These are phyloP conservation scores for Tetrapisispora nanseiensis DNA, from an alignment of 805 yeast genomes.

Conservation along the genomic window DNA sequence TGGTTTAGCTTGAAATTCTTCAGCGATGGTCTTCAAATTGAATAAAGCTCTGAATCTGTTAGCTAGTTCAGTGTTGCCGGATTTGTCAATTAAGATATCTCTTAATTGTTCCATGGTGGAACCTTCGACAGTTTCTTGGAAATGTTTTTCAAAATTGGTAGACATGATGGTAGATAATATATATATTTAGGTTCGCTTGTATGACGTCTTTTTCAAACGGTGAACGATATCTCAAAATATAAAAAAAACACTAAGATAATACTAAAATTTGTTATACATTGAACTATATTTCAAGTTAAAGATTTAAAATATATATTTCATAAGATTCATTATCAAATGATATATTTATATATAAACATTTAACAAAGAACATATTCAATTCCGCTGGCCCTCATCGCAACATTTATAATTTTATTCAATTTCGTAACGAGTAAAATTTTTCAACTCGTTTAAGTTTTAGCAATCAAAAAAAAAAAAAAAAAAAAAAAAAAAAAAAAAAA, in stretches of 20 bases:
- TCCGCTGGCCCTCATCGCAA: not conserved
- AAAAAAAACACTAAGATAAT: too few relatives aligned
- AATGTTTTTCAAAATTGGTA: constrained; percentile 30
- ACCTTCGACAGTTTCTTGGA: constrained; percentile 30
- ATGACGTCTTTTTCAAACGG: too few relatives aligned
- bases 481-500: not conserved
- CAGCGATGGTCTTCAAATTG: constrained; percentile 78
- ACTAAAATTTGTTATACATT: not conserved
- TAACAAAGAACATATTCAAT: not conserved
- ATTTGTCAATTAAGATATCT: constrained; percentile 54
- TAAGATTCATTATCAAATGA: not conserved
- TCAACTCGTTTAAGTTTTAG: not conserved
- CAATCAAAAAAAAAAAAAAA: not conserved
- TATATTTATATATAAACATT: not conserved
- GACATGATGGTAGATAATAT: constrained; percentile 19
- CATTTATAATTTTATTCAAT: not conserved
- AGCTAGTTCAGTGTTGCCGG: constrained; percentile 53
- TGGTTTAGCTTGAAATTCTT: constrained; percentile 47
- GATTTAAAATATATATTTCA: not conserved
- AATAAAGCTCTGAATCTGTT: constrained; percentile 89
- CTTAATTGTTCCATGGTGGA: constrained; percentile 54
- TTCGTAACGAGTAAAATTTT: not conserved
- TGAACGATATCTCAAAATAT: too few relatives aligned
- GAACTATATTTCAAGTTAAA: too few relatives aligned
- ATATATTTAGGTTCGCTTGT: not conserved